phyloP scores from a whole-genome alignment of 768 basidiomycete species.

The Hypholoma sublateritium region DNA sequence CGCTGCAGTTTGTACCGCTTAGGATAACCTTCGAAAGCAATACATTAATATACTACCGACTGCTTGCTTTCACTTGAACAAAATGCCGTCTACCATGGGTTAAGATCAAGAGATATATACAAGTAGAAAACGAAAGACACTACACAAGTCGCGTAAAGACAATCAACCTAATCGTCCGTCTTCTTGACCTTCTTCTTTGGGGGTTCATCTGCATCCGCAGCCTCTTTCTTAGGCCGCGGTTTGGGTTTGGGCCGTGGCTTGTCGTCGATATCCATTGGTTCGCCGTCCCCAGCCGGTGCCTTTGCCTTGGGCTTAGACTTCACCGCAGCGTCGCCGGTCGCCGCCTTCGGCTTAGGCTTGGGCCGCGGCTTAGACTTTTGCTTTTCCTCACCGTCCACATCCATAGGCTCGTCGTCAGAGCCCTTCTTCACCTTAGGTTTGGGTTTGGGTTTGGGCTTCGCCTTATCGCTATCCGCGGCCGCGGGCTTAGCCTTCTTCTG shows the following conservation, averaged over 20 bases:
- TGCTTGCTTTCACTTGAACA: too few species aligned
- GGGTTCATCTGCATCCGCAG: constrained; percentile 48
- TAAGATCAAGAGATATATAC: neutral
- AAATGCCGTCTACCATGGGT: too few species aligned
- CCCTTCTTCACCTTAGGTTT: constrained; percentile 39
- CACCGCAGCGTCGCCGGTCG: constrained; percentile 31
- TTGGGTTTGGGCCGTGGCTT: constrained; percentile 33
- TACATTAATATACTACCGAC: too few species aligned
- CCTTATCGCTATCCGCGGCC: constrained; percentile 28
- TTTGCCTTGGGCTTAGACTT: constrained; percentile 48
- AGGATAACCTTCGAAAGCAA: too few species aligned
- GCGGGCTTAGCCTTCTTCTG: constrained; percentile 18
- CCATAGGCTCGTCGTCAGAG: constrained; percentile 49
- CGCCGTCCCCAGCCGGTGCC: constrained; percentile 26
- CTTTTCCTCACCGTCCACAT: constrained; percentile 41
- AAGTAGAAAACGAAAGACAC: neutral
- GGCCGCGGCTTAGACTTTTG: constrained; percentile 44
- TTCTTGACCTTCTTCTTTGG: constrained; percentile 79
- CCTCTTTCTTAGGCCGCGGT: constrained; percentile 41
- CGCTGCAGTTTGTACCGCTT: neutral
- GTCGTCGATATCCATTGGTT: constrained; percentile 50
- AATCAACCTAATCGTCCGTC: constrained; percentile 27
- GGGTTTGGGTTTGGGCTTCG: constrained; percentile 45
- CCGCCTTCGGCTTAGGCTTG: constrained; percentile 38
- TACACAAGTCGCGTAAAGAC: neutral